Evolutionary conservation across 169 alveolate genomes (phyloP).

Genomic region (Babesia gibsoni): DNA sequence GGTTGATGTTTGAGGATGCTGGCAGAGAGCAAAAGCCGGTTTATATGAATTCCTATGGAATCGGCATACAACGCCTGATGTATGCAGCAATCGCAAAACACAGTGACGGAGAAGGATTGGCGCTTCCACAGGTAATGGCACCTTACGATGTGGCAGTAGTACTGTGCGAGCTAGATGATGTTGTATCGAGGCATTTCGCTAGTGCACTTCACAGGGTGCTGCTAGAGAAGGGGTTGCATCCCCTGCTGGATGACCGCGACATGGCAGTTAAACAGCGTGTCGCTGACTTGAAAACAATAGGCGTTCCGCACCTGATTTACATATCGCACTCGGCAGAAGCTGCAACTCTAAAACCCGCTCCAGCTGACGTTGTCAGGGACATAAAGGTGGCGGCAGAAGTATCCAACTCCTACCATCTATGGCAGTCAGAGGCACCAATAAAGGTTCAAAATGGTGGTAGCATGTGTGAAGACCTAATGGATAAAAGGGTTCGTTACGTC

Average conservation of each 20-base stretch:
- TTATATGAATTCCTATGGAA: constrained; percentile 61
- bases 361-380: not conserved
- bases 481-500: constrained; percentile 6
- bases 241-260: constrained; percentile 46
- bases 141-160: constrained; percentile 52
- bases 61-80: constrained; percentile 53
- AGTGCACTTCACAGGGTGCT: not conserved
- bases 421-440: constrained; percentile 10
- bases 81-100: constrained; percentile 28
- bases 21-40: constrained; percentile 30
- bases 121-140: constrained; percentile 49
- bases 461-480: not conserved
- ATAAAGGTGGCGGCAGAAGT: not conserved
- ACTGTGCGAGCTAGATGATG: constrained; percentile 14
- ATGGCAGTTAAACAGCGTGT: constrained; percentile 27
- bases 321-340: not conserved
- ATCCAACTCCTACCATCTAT: constrained; percentile 49
- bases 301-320: constrained; percentile 51
- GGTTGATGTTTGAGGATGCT: constrained; percentile 20
- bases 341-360: not conserved
- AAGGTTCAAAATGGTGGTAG: not conserved
- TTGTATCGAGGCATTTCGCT: not conserved
- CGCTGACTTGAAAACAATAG: constrained; percentile 32
- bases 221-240: constrained; percentile 22
- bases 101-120: constrained; percentile 52